Conservation (phyloP, 2,329 filamentous ascomycete species). For the Neurospora sp. region DNA sequence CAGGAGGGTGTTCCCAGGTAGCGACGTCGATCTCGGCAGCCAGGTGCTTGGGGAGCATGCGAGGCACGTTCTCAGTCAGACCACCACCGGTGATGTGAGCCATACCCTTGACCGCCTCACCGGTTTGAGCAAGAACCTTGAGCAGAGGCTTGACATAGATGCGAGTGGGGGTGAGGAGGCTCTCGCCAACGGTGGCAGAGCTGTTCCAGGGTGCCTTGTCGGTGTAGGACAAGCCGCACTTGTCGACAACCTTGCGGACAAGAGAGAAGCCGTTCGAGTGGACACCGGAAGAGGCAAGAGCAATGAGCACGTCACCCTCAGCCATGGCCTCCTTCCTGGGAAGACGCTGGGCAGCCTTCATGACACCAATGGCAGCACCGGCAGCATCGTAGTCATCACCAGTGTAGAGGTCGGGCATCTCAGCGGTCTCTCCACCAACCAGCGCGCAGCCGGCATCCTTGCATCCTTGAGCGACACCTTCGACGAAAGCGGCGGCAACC, state of each 20-base stretch:
- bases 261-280: constrained; percentile 98
- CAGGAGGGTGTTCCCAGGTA: constrained; percentile 64
- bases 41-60: constrained; percentile 75
- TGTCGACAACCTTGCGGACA: constrained; percentile 79
- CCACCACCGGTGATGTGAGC: constrained; percentile 96
- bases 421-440: constrained; percentile 94
- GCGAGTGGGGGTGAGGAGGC: constrained; percentile 77
- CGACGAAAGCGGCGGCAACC: constrained; percentile 75
- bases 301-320: constrained; percentile 75
- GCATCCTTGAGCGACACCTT: constrained; percentile 84
- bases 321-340: constrained; percentile 69
- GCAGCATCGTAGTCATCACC: constrained; percentile 88
- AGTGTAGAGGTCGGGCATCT: constrained; percentile 94
- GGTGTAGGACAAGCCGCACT: constrained; percentile 60
- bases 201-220: constrained; percentile 70
- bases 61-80: constrained; percentile 84
- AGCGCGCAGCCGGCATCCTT: constrained; percentile 76
- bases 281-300: constrained; percentile 73
- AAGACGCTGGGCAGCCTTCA: constrained; percentile 59
- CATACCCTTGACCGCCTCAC: constrained; percentile 73
- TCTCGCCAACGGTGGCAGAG: constrained; percentile 51
- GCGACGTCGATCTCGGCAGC: constrained; percentile 72
- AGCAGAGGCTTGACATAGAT: constrained; percentile 88
- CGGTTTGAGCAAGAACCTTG: constrained; percentile 39
- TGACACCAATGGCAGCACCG: constrained; percentile 79